Base-by-base conservation (phyloP, 148 eudicot genomes). In the Persicaria tinctoria region DNA sequence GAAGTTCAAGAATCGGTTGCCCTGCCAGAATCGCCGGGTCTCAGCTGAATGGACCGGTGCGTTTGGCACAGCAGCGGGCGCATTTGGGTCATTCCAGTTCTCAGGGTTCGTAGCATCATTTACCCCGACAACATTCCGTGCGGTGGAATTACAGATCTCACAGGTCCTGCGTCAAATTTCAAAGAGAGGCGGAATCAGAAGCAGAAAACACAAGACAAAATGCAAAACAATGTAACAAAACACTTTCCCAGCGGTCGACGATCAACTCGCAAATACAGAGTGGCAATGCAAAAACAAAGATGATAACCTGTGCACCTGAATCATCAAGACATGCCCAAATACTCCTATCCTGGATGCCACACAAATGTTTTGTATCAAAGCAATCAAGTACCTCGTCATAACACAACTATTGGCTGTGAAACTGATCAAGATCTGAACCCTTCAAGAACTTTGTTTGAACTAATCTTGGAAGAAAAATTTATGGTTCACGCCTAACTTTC, bases 101-200 rank as follows among this genome's bases (percentile, higher is more conserved):
- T 88, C 93, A 47, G 74, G 74, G 48, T 75, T 27, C 41, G 86
- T 91, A 0, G 76, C 80, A 46, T 93, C 97, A 32, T 86, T 86
- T 50, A 83, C 75, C 16, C 96, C 97, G 63, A 83, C 86, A 4
- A 93, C 88, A 46, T 93, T 93, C 38, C 75, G 80, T 50, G 97
- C 97, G 54, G 85, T 86, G 68, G 97, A 89, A 45, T 91, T 91
- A 74, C 97, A 93, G 8, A 93, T 93, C 84, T 93, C 97, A 72
- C 97, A 93, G 2, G 86, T 87, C 78, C 97, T 91, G 84, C 77
- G 76, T 66, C 74, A 14, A 32, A 46, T 38, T 4, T 9, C 45
- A 46, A 50, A 70, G 73, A 13, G 69, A 68, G 48, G 8, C 1
- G 41, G 41, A 27, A 62, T 62, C 7, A 62, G 68, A 62, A 32